Evolutionary conservation across 2,329 filamentous ascomycete genomes (phyloP), one percentile per base, ranked within the genome.

Genomic region (Iodosphaeria phyllophila): DNA sequence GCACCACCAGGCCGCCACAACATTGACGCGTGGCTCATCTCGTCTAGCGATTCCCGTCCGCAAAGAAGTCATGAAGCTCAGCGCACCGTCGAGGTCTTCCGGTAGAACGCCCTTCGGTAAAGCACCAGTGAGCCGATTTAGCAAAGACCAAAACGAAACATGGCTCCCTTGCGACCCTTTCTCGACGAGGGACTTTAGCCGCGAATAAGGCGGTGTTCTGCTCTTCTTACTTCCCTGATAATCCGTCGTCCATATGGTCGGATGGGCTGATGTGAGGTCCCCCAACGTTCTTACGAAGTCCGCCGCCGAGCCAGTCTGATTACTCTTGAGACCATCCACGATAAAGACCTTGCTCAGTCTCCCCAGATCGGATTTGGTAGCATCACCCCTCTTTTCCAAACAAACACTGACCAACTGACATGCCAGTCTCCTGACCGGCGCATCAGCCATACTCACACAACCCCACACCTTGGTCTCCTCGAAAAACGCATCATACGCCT

Each of bases 131-230:
- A 95, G 49, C 16, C 58, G 53, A 19, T 62, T 56, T 16, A 92
- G 44, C 10, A 64, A 65, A 14, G 58, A 48, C 89, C 89, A 98
- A 41, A 74, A 92, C 7, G 60, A 63, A 4, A 60, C 51, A 0
- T 68, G 56, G 3, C 76, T 75, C n/a, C 71, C 67, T 40, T 93
- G 79, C 0, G 86, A 92, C 3, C 89, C 86, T 38, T 73, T 78
- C 32, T 77, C 72, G 5, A 95, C 54, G 36, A 91, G 89, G 6
- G 69, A 56, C 24, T 66, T 63, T 4, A 98, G 48, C 13, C 74
- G 52, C 4, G 54, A 52, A 2, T 64, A 35, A 0, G 65, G 56
- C n/a, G n/a, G n/a, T n/a, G n/a, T n/a, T n/a, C n/a, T n/a, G 2
- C 62, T 50, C 28, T 61, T 66, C 33, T 68, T 64, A n/a, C n/a